These are phyloP conservation scores for Sclerotinia subarctica DNA, from an alignment of 2,329 filamentous ascomycete genomes.

Conservation along the genomic window DNA sequence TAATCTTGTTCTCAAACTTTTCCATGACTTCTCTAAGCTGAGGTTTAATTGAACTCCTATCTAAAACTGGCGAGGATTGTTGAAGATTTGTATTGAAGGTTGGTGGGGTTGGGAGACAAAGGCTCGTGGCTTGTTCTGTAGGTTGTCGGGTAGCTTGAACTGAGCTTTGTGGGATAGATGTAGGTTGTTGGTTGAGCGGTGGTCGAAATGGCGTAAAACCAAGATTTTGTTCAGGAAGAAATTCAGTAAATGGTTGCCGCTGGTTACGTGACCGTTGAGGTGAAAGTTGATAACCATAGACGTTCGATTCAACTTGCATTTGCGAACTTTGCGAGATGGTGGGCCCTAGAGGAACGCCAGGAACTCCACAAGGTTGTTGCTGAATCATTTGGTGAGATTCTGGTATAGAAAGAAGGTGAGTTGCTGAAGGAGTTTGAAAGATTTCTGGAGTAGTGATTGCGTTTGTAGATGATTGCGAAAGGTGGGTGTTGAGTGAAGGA, in stretches of 20 bases:
- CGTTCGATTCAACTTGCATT: not conserved
- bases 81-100: not conserved
- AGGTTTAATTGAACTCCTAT: slow-evolving; percentile 9
- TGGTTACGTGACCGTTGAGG: not conserved
- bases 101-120: not conserved
- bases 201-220: not conserved
- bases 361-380: slow-evolving; percentile 5
- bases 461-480: not conserved
- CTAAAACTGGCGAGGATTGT: not conserved
- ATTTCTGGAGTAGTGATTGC: not conserved
- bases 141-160: not conserved
- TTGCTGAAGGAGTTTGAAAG: slow-evolving; percentile 2
- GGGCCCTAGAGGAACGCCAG: slow-evolving; percentile 1
- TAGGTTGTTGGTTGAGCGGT: not conserved
- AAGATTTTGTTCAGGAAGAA: not conserved
- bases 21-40: slow-evolving; percentile 15
- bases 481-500: not conserved
- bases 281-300: not conserved
- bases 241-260: not conserved
- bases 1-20: slow-evolving; percentile 10
- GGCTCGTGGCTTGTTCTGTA: not conserved
- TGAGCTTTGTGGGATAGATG: not conserved
- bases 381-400: not conserved
- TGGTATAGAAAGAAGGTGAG: not conserved
- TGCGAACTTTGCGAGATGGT: not conserved